A percentile compares a stretch with the other conserved stretches of the same genome.
These are phyloP conservation scores for Paraphysoderma sedebokerense DNA, from an alignment of 371 early-diverging fungal genomes.

Conservation along the genomic window DNA sequence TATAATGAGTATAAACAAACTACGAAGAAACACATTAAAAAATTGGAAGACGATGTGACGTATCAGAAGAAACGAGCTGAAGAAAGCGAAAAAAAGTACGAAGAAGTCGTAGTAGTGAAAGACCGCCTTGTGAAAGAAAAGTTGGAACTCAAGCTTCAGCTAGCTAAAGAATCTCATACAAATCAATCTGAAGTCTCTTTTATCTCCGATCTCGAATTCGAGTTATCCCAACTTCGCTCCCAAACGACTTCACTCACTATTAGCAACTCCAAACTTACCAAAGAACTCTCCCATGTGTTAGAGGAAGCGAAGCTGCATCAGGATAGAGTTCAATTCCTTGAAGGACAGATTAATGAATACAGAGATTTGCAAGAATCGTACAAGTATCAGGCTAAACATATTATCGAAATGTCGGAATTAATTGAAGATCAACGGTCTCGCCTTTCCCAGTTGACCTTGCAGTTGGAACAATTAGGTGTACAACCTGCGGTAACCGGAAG, in stretches of 20 bases:
- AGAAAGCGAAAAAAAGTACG: not conserved
- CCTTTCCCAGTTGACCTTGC: not conserved
- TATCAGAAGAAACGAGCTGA: not conserved
- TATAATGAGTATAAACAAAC: not conserved
- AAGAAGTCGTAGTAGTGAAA: not conserved
- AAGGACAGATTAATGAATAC: not conserved
- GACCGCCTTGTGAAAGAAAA: not conserved
- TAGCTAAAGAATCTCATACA: not conserved
- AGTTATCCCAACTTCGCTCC: not conserved
- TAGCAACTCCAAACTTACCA: not conserved
- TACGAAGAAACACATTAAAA: not conserved
- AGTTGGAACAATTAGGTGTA: too few species aligned
- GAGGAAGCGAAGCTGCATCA: not conserved
- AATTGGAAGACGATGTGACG: not conserved
- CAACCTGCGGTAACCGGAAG: too few species aligned
- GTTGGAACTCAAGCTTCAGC: not conserved
- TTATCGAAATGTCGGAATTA: not conserved
- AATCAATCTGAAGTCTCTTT: not conserved
- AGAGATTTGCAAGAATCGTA: not conserved
- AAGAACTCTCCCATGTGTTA: not conserved
- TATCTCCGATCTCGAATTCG: not conserved
- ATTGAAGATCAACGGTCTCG: not conserved
- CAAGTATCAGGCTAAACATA: conserved; percentile 1
- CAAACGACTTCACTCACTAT: not conserved
- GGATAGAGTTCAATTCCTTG: not conserved